A percentile compares a stretch with the other conserved stretches of the same genome.
Evolutionary conservation across 2,329 filamentous ascomycete species (phyloP).

Genomic region (Bertia moriformis): DNA sequence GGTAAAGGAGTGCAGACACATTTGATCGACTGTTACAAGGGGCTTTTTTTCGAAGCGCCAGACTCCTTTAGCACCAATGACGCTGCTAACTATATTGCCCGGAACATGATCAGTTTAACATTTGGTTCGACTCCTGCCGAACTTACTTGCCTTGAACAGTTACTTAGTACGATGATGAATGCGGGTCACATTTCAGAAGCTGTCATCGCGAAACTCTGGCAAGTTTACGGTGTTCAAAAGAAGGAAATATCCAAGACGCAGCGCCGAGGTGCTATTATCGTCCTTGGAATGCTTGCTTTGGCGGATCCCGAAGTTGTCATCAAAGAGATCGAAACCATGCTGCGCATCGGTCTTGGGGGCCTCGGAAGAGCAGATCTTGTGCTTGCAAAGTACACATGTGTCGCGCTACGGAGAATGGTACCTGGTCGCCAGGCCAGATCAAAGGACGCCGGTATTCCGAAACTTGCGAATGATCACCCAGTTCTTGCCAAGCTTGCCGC

Average conservation of each 20-base stretch:
- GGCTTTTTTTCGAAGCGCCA: conserved; percentile 89
- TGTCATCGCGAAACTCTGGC: conserved; percentile 87
- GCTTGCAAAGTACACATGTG: conserved; percentile 87
- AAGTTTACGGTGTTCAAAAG: conserved; percentile 88
- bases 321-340: conserved; percentile 86
- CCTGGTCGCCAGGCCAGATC: conserved; percentile 55
- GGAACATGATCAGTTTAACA: conserved; percentile 97
- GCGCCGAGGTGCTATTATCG: conserved; percentile 83
- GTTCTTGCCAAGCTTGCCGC: conserved; percentile 68
- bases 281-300: conserved; percentile 88
- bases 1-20: conserved; percentile 95
- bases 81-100: conserved; percentile 83
- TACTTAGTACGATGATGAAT: conserved; percentile 96
- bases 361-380: conserved; percentile 72
- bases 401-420: conserved; percentile 82
- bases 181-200: conserved; percentile 70
- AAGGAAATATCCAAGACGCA: conserved; percentile 85
- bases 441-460: conserved; percentile 52
- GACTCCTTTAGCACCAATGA: conserved; percentile 78
- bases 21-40: conserved; percentile 90
- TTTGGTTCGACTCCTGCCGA: conserved; percentile 92
- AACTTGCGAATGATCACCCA: conserved; percentile 82
- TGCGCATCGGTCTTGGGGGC: conserved; percentile 72
- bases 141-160: conserved; percentile 84
- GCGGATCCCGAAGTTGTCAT: conserved; percentile 87